These are phyloP conservation scores for Cladosporium sphaerospermum DNA, from an alignment of 2,329 filamentous ascomycete genomes.

Conservation along the genomic window DNA sequence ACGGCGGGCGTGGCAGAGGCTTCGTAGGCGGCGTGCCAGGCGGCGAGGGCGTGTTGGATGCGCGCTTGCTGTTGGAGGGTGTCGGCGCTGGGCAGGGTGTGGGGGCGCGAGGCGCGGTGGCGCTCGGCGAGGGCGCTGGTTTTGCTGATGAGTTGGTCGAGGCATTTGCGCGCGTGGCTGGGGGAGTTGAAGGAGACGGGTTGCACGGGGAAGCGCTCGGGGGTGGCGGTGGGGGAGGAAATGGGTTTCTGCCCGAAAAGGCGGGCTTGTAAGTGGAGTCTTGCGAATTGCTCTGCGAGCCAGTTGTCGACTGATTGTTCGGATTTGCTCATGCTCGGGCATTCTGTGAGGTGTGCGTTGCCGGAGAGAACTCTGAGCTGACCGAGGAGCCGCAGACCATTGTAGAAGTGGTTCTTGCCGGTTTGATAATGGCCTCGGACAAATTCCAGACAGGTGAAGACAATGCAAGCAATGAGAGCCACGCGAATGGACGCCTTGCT, in stretches of 20 bases:
- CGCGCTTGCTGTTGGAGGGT: not conserved
- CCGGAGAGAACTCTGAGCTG: slow-evolving; percentile 18
- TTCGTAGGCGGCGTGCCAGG: slow-evolving; percentile 4
- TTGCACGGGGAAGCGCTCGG: not conserved
- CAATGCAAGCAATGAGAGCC: slow-evolving; percentile 37
- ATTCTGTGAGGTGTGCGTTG: slow-evolving; percentile 15
- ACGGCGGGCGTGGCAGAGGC: not conserved
- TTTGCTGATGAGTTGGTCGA: not conserved
- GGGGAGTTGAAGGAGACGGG: slow-evolving; percentile 1
- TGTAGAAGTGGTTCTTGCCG: slow-evolving; percentile 39
- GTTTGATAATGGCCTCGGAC: slow-evolving; percentile 35
- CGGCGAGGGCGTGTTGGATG: not conserved
- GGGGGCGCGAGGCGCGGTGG: not conserved
- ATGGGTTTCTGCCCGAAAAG: slow-evolving; percentile 16
- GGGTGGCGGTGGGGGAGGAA: not conserved
- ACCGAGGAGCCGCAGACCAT: slow-evolving; percentile 36
- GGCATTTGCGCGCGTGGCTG: slow-evolving; percentile 5
- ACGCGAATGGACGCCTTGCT: slow-evolving; percentile 29
- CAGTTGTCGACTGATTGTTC: slow-evolving; percentile 34
- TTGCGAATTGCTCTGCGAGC: slow-evolving; percentile 39
- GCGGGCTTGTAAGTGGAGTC: slow-evolving; percentile 18
- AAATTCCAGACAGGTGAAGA: slow-evolving; percentile 39
- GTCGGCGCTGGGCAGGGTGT: not conserved
- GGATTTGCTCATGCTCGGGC: not conserved
- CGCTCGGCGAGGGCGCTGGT: not conserved